Percentiles rank a stretch among this genome's conserved stretches.
phyloP scores from a whole-genome alignment of 2,329 filamentous ascomycete species.

The Fusarium lateritium region DNA sequence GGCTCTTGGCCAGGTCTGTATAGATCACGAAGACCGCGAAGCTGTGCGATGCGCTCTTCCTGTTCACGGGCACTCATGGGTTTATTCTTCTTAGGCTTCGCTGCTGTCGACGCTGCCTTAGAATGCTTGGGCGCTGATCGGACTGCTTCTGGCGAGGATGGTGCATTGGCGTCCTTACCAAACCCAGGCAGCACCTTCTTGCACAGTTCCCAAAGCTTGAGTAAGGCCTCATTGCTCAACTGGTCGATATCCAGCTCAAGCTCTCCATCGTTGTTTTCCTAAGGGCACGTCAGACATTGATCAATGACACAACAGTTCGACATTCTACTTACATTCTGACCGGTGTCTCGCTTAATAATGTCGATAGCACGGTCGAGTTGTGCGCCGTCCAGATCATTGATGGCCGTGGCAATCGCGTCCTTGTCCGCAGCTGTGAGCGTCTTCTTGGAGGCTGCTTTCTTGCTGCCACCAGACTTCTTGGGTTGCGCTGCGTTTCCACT shows the following conservation, averaged over 20 bases:
- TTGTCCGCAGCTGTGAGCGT: slow-evolving; percentile 85
- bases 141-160: slow-evolving; percentile 52
- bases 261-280: slow-evolving; percentile 73
- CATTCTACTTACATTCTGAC: slow-evolving; percentile 74
- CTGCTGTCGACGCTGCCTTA: slow-evolving; percentile 52
- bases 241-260: slow-evolving; percentile 73
- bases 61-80: slow-evolving; percentile 81
- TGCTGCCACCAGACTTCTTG: slow-evolving; percentile 57
- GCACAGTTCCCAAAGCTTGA: slow-evolving; percentile 65
- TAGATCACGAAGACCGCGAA: slow-evolving; percentile 67
- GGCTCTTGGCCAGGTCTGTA: slow-evolving; percentile 56
- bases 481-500: slow-evolving; percentile 51
- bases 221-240: slow-evolving; percentile 68
- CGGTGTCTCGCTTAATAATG: slow-evolving; percentile 91
- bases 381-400: slow-evolving; percentile 83
- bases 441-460: slow-evolving; percentile 63
- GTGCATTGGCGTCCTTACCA: slow-evolving; percentile 53
- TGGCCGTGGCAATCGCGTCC: slow-evolving; percentile 89
- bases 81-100: slow-evolving; percentile 80
- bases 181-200: slow-evolving; percentile 61
- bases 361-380: slow-evolving; percentile 85
- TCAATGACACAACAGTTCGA: neutral
- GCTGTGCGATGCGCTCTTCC: slow-evolving; percentile 73
- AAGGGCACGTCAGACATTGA: slow-evolving; percentile 20
- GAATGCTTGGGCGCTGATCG: slow-evolving; percentile 52